phyloP scores from a whole-genome alignment of 2,329 filamentous ascomycete genomes.

The Ustulina deusta region DNA sequence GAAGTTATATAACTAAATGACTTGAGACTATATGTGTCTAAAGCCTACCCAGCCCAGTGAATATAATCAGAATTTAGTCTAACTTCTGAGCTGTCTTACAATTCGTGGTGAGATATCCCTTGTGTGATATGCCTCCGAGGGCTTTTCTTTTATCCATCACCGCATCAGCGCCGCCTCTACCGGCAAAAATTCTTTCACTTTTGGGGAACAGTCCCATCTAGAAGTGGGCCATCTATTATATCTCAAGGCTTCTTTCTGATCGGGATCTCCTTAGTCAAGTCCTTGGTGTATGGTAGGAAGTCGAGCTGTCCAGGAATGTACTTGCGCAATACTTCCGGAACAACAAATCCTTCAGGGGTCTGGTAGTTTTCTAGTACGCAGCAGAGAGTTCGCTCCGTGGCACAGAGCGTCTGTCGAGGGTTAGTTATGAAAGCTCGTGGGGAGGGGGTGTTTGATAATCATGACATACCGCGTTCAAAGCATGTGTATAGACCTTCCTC shows the following conservation, averaged over 20 bases:
- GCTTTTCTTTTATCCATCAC: slow-evolving; percentile 5
- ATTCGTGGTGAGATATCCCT: slow-evolving; percentile 5
- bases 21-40: not conserved
- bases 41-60: not conserved
- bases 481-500: slow-evolving; percentile 95
- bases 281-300: slow-evolving; percentile 89
- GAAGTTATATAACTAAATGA: not conserved
- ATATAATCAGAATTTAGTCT: slow-evolving; percentile 19
- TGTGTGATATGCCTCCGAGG: slow-evolving; percentile 4
- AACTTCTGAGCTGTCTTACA: slow-evolving; percentile 24
- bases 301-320: slow-evolving; percentile 91
- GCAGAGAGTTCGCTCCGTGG: slow-evolving; percentile 91
- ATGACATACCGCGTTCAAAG: slow-evolving; percentile 81
- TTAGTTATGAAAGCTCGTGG: slow-evolving; percentile 1
- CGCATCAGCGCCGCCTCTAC: not conserved
- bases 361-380: slow-evolving; percentile 98
- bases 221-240: not conserved
- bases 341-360: slow-evolving; percentile 71
- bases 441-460: not conserved
- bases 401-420: slow-evolving; percentile 52
- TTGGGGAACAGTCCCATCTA: not conserved
- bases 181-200: not conserved
- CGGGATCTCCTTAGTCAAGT: slow-evolving; percentile 73
- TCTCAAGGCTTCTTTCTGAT: slow-evolving; percentile 37
- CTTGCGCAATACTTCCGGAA: slow-evolving; percentile 81